Conservation (phyloP, 2,329 filamentous ascomycete species). For the Fusarium phyllophilum region DNA sequence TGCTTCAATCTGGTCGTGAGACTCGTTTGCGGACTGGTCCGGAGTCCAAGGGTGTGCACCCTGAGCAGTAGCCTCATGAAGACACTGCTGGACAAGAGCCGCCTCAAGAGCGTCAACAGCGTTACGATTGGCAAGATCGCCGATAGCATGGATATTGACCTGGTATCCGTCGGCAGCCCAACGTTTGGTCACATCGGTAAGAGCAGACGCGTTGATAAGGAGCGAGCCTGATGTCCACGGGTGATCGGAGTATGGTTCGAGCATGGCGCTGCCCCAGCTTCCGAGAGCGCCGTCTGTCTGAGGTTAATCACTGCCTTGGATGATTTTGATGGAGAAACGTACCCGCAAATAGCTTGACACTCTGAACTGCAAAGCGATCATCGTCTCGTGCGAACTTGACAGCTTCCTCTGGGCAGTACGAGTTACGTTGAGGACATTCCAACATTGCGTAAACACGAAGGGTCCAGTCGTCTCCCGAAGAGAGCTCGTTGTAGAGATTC, state of each 20-base stretch:
- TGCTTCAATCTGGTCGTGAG: constrained; percentile 33
- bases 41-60: constrained; percentile 14
- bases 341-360: constrained; percentile 77
- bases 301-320: background rate
- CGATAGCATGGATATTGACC: constrained; percentile 78
- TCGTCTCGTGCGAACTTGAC: constrained; percentile 56
- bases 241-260: constrained; percentile 76
- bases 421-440: constrained; percentile 72
- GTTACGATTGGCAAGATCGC: constrained; percentile 73
- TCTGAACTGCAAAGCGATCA: constrained; percentile 65
- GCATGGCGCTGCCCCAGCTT: constrained; percentile 76
- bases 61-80: constrained; percentile 44
- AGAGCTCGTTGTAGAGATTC: constrained; percentile 64
- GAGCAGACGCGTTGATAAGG: constrained; percentile 70
- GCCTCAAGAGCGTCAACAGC: constrained; percentile 71
- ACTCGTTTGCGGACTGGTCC: background rate
- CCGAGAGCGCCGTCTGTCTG: constrained; percentile 72
- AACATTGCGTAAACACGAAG: constrained; percentile 75
- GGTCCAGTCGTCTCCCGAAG: constrained; percentile 61
- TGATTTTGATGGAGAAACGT: constrained; percentile 28
- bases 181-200: constrained; percentile 62
- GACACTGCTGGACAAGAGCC: constrained; percentile 65
- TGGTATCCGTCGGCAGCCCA: constrained; percentile 73
- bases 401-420: constrained; percentile 66
- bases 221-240: constrained; percentile 70